Base-by-base conservation (phyloP, 2,329 filamentous ascomycete genomes). In the Fusarium sp. region DNA sequence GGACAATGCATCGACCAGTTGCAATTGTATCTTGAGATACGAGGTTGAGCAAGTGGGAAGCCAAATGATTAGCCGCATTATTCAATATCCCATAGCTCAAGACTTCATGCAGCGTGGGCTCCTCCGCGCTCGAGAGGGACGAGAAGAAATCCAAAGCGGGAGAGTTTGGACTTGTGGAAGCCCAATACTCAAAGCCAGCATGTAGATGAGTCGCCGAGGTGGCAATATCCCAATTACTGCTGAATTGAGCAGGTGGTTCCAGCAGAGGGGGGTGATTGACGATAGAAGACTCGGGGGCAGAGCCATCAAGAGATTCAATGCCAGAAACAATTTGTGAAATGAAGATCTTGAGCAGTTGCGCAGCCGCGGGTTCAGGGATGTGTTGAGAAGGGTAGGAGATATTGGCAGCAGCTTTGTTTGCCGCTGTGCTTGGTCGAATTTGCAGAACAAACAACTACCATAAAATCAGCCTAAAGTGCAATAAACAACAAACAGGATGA, bases 181-280 rank as follows among this genome's bases (percentile, higher is more conserved):
- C 52, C 52, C 52, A 55, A 38, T 55, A n/a, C 52, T 55, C 52
- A 46, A 55, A 55, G 24, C 52, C 52, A 26, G 41, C 31, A 38
- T 55, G 52, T 3, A 55, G 52, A 24, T 37, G 24, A 31, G 39
- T 55, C 6, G 52, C 21, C 6, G 24, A 3, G 15, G 31, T 9
- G 24, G 15, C 23, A 11, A 11, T 6, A 33, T 46, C 31, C 52
- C 52, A 46, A 8, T 38, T 16, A 12, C 41, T 55, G 9, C 23
- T 55, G 41, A 37, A 55, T 33, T 29, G 29, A 29, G n/a, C n/a
- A n/a, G 31, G 52, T 11, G 52, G 52, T 38, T 38, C 31, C 23
- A 46, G 33, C 41, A 55, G n/a, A 35, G 52, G 52, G 52, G 52
- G 52, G 23, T 46, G 31, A 21, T 55, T 55, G n/a, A 55, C 18